Conservation (phyloP, 2,329 filamentous ascomycete species). For the Pestalotiopsis sp. region DNA sequence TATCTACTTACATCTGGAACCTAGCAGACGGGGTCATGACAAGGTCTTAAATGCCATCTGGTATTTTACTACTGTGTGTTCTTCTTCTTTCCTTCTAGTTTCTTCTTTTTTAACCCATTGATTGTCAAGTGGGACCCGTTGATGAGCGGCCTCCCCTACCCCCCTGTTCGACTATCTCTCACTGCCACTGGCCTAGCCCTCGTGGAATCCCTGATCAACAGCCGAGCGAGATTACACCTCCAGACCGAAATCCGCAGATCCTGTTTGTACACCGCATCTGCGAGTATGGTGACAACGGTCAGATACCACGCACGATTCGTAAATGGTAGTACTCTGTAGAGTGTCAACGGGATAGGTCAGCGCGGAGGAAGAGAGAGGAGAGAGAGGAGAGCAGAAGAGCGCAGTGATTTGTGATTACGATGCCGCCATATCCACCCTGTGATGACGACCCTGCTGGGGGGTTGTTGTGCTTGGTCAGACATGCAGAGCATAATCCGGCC, state of each 20-base stretch:
- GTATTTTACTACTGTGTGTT: neutral
- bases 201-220: neutral
- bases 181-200: conserved; percentile 3
- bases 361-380: neutral
- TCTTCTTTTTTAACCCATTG: neutral
- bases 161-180: neutral
- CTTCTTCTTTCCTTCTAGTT: neutral
- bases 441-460: neutral
- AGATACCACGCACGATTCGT: neutral
- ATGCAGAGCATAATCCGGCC: neutral
- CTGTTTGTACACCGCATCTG: neutral
- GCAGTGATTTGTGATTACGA: neutral
- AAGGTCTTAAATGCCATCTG: neutral
- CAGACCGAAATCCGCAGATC: neutral
- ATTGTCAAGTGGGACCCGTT: neutral
- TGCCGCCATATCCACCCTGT: neutral
- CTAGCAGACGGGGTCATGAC: neutral
- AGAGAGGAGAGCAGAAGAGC: neutral
- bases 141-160: neutral
- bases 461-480: neutral
- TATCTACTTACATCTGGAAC: neutral
- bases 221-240: neutral
- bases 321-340: neutral
- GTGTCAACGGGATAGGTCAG: neutral
- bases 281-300: conserved; percentile 2